Evolutionary conservation across 2,329 filamentous ascomycete species (phyloP).

Genomic region (Erysiphe pisi): DNA sequence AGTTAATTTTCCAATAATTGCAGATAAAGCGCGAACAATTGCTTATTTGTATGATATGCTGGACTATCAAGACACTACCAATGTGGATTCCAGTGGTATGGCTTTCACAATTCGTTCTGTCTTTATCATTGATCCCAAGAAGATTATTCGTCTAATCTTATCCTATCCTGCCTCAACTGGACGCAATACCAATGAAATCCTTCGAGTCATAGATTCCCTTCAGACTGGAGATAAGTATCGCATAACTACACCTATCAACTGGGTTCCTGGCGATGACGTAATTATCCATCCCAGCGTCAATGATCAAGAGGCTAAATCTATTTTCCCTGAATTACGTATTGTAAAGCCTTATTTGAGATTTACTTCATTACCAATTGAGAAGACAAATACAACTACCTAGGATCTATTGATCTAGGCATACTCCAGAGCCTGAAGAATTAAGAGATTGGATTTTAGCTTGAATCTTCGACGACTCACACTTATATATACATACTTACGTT

Average conservation of each 20-base stretch:
- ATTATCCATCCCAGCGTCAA: slow-evolving; percentile 77
- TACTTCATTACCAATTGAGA: slow-evolving; percentile 52
- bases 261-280: slow-evolving; percentile 78
- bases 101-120: slow-evolving; percentile 92
- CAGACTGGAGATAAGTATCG: slow-evolving; percentile 80
- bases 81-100: slow-evolving; percentile 70
- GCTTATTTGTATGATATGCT: slow-evolving; percentile 72
- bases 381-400: slow-evolving; percentile 36
- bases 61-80: slow-evolving; percentile 70
- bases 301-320: slow-evolving; percentile 73
- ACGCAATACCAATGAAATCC: slow-evolving; percentile 68
- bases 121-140: slow-evolving; percentile 87
- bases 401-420: background rate
- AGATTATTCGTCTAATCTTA: slow-evolving; percentile 87
- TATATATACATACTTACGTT: no score
- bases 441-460: background rate
- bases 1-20: slow-evolving; percentile 69
- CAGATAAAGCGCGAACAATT: slow-evolving; percentile 67
- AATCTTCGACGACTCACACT: background rate
- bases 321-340: slow-evolving; percentile 66
- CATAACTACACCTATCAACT: slow-evolving; percentile 82
- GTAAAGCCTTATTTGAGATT: slow-evolving; percentile 66
- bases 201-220: slow-evolving; percentile 67
- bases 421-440: background rate
- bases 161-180: slow-evolving; percentile 83